A percentile compares a stretch with the other conserved stretches of the same genome.
These are phyloP conservation scores for Trifolium dubium DNA, from an alignment of 306 rosid genomes.

Conservation along the genomic window DNA sequence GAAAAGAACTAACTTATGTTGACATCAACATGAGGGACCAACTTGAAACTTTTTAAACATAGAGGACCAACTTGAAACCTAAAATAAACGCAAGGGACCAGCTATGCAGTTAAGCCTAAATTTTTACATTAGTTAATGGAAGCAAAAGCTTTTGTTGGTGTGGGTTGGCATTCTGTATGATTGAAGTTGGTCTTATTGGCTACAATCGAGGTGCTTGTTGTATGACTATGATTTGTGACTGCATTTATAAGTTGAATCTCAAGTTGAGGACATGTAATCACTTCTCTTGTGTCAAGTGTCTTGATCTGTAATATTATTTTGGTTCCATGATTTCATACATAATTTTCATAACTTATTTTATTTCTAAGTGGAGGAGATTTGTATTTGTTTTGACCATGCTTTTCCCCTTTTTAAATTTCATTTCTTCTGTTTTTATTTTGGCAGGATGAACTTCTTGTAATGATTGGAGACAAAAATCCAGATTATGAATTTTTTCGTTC, in stretches of 20 bases:
- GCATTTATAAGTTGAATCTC: constrained; percentile 4
- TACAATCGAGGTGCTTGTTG: constrained; percentile 9
- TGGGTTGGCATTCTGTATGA: constrained; percentile 19
- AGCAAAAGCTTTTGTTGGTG: background rate
- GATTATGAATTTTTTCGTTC: constrained; percentile 65
- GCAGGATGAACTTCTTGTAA: constrained; percentile 71
- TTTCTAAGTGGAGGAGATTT: constrained; percentile 14
- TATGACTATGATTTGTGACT: constrained; percentile 35
- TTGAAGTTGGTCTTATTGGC: constrained; percentile 32
- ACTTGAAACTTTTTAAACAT: too few species aligned
- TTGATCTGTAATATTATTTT: constrained; percentile 15
- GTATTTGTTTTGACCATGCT: constrained; percentile 25
- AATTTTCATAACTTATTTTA: constrained; percentile 26
- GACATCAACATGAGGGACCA: too few species aligned
- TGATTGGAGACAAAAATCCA: constrained; percentile 63
- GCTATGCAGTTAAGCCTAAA: too few species aligned
- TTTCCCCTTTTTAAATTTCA: constrained; percentile 15
- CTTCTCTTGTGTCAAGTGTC: constrained; percentile 17
- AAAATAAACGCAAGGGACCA: too few species aligned
- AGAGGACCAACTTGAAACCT: too few species aligned
- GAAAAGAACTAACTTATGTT: too few species aligned
- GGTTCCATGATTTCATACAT: constrained; percentile 20
- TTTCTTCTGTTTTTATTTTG: constrained; percentile 17
- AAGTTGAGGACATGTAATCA: constrained; percentile 3
- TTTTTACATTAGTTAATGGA: constrained; percentile 23